phyloP scores from a whole-genome alignment of 768 basidiomycete genomes.

The Amanita fuliginea region DNA sequence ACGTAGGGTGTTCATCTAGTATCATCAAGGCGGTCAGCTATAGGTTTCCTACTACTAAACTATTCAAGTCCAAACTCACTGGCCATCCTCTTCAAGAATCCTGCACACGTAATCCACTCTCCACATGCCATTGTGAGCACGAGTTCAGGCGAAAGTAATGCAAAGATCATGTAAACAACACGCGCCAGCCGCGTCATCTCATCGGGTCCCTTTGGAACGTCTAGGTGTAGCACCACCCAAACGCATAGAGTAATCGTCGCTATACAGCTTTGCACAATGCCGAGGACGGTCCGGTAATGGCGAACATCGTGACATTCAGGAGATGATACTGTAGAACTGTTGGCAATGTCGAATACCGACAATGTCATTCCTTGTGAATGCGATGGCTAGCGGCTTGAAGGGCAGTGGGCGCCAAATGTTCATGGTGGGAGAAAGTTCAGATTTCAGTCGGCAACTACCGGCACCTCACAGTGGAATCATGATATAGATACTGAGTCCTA shows the following conservation, averaged over 20 bases:
- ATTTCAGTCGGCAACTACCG: too few species aligned
- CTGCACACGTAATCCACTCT: constrained; percentile 8
- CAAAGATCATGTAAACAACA: constrained; percentile 6
- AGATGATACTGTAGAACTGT: background rate
- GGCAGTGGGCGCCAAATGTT: too few species aligned
- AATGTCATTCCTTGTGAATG: too few species aligned
- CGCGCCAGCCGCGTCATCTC: background rate
- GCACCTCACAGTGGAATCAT: too few species aligned
- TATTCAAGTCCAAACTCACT: background rate
- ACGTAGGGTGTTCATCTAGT: background rate
- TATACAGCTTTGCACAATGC: constrained; percentile 11
- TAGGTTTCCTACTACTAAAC: background rate
- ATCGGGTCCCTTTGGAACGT: constrained; percentile 8
- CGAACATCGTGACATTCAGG: background rate
- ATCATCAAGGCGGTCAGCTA: background rate
- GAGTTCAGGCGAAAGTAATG: constrained; percentile 12
- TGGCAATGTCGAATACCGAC: too few species aligned
- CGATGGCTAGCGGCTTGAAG: too few species aligned
- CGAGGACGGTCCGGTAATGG: background rate
- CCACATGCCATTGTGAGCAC: constrained; percentile 10
- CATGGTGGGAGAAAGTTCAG: too few species aligned
- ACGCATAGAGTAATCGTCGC: constrained; percentile 11
- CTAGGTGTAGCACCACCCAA: constrained; percentile 12
- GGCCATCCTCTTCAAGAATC: constrained; percentile 1
- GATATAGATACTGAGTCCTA: too few species aligned